A percentile compares a stretch with the other conserved stretches of the same genome.
Conservation (phyloP, 306 rosid species). For the Myrica gale region DNA sequence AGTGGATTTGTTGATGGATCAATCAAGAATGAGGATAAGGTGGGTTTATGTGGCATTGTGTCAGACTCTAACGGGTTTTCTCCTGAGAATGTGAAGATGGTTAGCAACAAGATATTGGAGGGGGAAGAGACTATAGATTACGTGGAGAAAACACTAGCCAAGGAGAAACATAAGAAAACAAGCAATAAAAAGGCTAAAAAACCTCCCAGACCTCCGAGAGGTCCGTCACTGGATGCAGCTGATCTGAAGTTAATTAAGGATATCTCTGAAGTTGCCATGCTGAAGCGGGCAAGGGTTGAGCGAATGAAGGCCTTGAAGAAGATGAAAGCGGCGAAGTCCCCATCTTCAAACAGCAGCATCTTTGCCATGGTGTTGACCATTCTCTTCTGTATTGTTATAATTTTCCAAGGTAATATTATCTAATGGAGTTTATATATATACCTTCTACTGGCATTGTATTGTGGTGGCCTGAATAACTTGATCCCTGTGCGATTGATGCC, state of each 20-base stretch:
- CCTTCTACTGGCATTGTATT: not conserved
- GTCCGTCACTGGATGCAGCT: conserved; percentile 79
- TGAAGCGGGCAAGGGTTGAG: conserved; percentile 78
- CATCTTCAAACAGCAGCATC: conserved; percentile 51
- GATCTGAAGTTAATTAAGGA: conserved; percentile 78
- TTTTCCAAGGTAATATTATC: conserved; percentile 67
- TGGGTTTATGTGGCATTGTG: conserved; percentile 34
- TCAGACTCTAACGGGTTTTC: conserved; percentile 37
- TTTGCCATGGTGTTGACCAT: conserved; percentile 70
- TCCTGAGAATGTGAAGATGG: conserved; percentile 31
- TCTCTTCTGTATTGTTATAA: conserved; percentile 71
- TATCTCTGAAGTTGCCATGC: conserved; percentile 71
- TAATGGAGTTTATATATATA: not conserved
- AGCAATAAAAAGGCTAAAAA: conserved; percentile 66
- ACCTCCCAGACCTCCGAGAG: conserved; percentile 95
- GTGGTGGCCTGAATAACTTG: not conserved
- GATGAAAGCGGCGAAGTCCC: conserved; percentile 63
- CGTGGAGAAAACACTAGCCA: conserved; percentile 37
- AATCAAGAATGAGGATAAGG: conserved; percentile 39
- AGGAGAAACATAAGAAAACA: conserved; percentile 71
- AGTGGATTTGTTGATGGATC: conserved; percentile 45
- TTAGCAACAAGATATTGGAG: conserved; percentile 30
- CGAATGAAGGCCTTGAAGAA: conserved; percentile 77
- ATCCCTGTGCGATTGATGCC: not conserved
- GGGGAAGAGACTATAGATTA: conserved; percentile 29